Percentiles rank a stretch among this genome's conserved stretches.
Conservation (phyloP, 495 filamentous ascomycete genomes). For the Podospora pseudopauciseta region DNA sequence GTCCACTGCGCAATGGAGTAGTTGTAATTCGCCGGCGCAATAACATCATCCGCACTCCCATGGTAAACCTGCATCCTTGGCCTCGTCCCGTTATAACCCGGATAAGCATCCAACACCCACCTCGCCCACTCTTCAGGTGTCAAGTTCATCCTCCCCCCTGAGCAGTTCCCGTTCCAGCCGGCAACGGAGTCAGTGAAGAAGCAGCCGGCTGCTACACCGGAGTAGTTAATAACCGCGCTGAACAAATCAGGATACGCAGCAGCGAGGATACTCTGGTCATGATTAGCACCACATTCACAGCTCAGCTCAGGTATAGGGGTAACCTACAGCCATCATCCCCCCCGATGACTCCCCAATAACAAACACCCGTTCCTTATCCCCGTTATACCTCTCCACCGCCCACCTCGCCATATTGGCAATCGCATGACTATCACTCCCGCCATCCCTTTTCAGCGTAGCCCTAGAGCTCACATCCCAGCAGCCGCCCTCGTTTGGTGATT, state of each 20-base stretch:
- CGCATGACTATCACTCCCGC: constrained; percentile 55
- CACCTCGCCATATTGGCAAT: constrained; percentile 61
- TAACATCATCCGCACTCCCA: constrained; percentile 44
- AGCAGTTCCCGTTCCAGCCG: constrained; percentile 46
- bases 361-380: constrained; percentile 47
- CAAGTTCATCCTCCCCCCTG: constrained; percentile 37
- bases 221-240: constrained; percentile 52
- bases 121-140: constrained; percentile 42
- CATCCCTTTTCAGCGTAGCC: constrained; percentile 52
- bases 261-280: constrained; percentile 47
- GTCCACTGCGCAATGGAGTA: constrained; percentile 4
- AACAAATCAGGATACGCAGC: constrained; percentile 57
- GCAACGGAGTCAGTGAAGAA: constrained; percentile 45
- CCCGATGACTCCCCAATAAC: constrained; percentile 53
- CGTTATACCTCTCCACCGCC: constrained; percentile 46
- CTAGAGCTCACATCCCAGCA: constrained; percentile 62
- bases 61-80: constrained; percentile 56
- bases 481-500: constrained; percentile 43
- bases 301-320: neutral
- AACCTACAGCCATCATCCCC: constrained; percentile 36
- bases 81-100: constrained; percentile 45
- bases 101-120: constrained; percentile 46
- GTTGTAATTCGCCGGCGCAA: constrained; percentile 32
- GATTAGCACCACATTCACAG: neutral
- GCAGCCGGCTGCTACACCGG: constrained; percentile 59